These are phyloP conservation scores for Populus euphratica DNA, from an alignment of 345 rosid genomes.

Conservation along the genomic window DNA sequence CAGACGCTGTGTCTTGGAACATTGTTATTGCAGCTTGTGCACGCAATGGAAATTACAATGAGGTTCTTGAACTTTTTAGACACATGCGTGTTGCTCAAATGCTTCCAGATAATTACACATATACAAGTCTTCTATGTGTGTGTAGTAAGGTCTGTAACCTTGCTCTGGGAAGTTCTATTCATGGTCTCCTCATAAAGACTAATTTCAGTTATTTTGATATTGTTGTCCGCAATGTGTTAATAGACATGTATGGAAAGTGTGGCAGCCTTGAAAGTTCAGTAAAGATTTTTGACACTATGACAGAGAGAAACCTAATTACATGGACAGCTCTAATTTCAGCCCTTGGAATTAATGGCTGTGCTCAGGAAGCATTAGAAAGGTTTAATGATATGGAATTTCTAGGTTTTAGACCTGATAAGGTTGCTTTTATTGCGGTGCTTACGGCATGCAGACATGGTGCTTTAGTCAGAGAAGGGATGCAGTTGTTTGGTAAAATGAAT, in stretches of 20 bases:
- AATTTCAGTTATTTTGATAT: constrained; percentile 49
- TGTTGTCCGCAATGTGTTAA: constrained; percentile 59
- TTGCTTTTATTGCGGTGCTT: constrained; percentile 62
- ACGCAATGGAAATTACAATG: constrained; percentile 43
- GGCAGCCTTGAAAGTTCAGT: constrained; percentile 49
- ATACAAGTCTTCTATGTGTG: constrained; percentile 56
- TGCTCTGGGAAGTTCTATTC: constrained; percentile 69
- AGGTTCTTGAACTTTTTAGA: constrained; percentile 62
- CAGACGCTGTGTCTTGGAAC: constrained; percentile 79
- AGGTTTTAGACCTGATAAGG: constrained; percentile 66
- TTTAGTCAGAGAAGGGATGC: constrained; percentile 67
- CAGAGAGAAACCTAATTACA: constrained; percentile 57
- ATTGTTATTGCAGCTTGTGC: constrained; percentile 73
- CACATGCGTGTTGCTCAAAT: constrained; percentile 45
- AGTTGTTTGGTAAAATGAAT: constrained; percentile 57
- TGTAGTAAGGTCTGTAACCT: constrained; percentile 53
- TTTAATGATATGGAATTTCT: constrained; percentile 50
- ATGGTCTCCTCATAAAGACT: constrained; percentile 58
- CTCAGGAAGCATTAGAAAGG: constrained; percentile 52
- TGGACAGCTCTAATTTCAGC: constrained; percentile 81
- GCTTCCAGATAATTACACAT: constrained; percentile 73
- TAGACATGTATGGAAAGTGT: constrained; percentile 94
- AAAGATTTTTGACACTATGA: constrained; percentile 44
- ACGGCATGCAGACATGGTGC: constrained; percentile 75
- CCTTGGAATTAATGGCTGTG: constrained; percentile 62